Evolutionary conservation across 1,284 basidiomycete species (phyloP).

Genomic region (Marasmius fiardii): DNA sequence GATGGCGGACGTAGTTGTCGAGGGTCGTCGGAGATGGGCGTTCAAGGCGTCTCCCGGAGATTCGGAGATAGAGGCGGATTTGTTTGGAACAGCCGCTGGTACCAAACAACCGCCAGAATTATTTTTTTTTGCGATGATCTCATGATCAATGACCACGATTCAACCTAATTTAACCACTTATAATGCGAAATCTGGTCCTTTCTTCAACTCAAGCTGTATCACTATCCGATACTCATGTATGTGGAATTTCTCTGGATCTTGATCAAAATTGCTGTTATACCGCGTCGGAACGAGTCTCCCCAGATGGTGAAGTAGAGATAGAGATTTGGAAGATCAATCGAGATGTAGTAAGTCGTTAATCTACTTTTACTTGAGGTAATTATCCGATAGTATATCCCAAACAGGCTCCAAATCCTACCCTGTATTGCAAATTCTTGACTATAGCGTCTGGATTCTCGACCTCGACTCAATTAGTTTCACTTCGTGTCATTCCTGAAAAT

Average conservation of each 20-base stretch:
- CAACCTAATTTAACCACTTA: not conserved
- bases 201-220: constrained; percentile 27
- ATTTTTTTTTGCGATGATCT: constrained; percentile 6
- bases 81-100: constrained; percentile 12
- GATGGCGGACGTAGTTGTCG: too few relatives aligned
- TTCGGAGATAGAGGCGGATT: too few relatives aligned
- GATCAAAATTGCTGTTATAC: constrained; percentile 64
- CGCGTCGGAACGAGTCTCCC: constrained; percentile 48
- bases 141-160: constrained; percentile 1
- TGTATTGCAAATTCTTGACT: constrained; percentile 34
- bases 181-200: constrained; percentile 43
- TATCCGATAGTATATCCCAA: not conserved
- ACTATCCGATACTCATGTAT: constrained; percentile 31
- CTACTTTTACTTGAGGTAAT: not conserved
- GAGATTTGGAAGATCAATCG: constrained; percentile 53
- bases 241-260: constrained; percentile 59
- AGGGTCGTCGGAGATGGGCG: too few relatives aligned
- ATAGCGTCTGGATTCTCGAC: constrained; percentile 23
- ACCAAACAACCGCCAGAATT: constrained; percentile 17
- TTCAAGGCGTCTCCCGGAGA: too few relatives aligned
- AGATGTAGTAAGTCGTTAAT: not conserved
- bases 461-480: constrained; percentile 48
- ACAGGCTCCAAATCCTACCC: constrained; percentile 1
- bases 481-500: constrained; percentile 67
- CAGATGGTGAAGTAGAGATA: constrained; percentile 53